Conservation (phyloP, 208 protist species). For the Leishmania tropica region DNA sequence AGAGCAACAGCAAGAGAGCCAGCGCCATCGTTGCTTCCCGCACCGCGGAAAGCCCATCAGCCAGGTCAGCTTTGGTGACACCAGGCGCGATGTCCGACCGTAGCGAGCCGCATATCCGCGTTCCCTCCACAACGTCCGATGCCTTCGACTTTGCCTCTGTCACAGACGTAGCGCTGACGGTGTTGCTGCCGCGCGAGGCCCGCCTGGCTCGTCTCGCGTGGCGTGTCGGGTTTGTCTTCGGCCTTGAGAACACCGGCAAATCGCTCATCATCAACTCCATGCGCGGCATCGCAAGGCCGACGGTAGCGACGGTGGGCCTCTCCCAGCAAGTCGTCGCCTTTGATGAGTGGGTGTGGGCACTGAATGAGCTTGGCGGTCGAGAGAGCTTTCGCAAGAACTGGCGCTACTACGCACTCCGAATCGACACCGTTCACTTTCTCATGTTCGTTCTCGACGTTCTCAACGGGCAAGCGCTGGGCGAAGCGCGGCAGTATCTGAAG, state of each 20-base stretch:
- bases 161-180: conserved; percentile 60
- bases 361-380: conserved; percentile 86
- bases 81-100: neutral
- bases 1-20: neutral
- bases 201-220: conserved; percentile 52
- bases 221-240: conserved; percentile 71
- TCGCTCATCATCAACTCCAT: conserved; percentile 81
- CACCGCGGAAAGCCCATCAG: neutral
- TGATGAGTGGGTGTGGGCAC: conserved; percentile 80
- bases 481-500: conserved; percentile 63
- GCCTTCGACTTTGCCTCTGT: conserved; percentile 68
- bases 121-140: neutral
- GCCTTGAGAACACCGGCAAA: conserved; percentile 86
- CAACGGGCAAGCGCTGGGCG: conserved; percentile 39
- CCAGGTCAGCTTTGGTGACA: neutral
- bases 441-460: conserved; percentile 80
- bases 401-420: conserved; percentile 69
- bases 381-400: conserved; percentile 84
- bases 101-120: neutral
- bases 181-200: conserved; percentile 75
- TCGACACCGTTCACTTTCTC: conserved; percentile 73
- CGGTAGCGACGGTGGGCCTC: conserved; percentile 82
- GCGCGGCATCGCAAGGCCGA: conserved; percentile 57
- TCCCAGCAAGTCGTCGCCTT: conserved; percentile 74
- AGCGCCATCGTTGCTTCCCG: neutral